Evolutionary conservation across 1,139 yeast species (phyloP).

Genomic region (Yarrowia galli): DNA sequence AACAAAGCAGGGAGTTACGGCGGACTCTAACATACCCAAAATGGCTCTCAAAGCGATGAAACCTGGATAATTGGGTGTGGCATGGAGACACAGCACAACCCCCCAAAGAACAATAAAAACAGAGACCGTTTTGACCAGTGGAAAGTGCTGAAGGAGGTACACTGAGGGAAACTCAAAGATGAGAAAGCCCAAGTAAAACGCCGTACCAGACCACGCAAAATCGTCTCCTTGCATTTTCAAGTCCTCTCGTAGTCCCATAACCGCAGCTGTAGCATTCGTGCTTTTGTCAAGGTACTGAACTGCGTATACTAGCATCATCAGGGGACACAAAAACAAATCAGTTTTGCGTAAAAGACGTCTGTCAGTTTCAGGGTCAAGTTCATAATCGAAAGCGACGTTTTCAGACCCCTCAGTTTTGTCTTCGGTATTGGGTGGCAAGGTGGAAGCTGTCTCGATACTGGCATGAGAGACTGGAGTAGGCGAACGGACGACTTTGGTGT

Average conservation of each 20-base stretch:
- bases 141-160: conserved; percentile 1
- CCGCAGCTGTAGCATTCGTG: conserved; percentile 2
- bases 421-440: not conserved
- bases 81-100: not conserved
- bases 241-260: conserved; percentile 1
- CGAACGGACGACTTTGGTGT: too few relatives aligned
- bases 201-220: conserved; percentile 8
- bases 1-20: not conserved
- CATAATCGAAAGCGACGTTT: not conserved
- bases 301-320: conserved; percentile 7
- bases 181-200: conserved; percentile 6
- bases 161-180: conserved; percentile 7
- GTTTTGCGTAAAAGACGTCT: not conserved
- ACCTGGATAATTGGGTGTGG: not conserved
- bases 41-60: conserved; percentile 1
- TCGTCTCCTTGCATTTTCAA: conserved; percentile 12
- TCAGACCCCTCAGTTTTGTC: not conserved
- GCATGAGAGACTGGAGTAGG: not conserved
- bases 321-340: not conserved
- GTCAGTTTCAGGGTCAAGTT: not conserved
- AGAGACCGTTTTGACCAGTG: not conserved
- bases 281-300: conserved; percentile 11
- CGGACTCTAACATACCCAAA: conserved; percentile 10
- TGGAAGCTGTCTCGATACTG: not conserved
- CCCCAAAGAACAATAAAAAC: conserved; percentile 9